phyloP scores from a whole-genome alignment of 2,329 filamentous ascomycete genomes.

The Cadophora malorum region DNA sequence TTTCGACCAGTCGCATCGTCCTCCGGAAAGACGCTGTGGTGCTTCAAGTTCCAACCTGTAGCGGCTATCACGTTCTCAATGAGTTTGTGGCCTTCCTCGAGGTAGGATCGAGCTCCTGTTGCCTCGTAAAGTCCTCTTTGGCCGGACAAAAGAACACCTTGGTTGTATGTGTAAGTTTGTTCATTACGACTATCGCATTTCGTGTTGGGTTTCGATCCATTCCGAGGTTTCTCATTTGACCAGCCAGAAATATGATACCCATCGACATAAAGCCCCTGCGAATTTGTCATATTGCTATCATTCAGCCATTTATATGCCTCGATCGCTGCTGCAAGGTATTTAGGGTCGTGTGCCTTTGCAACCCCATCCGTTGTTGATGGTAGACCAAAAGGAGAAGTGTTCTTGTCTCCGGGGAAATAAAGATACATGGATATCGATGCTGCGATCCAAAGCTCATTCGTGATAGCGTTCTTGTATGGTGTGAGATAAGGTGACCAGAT shows the following conservation, averaged over 20 bases:
- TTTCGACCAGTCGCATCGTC: slow-evolving; percentile 26
- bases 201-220: slow-evolving; percentile 62
- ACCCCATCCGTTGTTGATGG: slow-evolving; percentile 28
- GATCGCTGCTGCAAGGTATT: slow-evolving; percentile 75
- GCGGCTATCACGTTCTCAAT: slow-evolving; percentile 76
- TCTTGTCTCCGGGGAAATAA: slow-evolving; percentile 81
- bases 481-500: slow-evolving; percentile 81
- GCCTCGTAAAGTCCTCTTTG: slow-evolving; percentile 80
- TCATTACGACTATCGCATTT: slow-evolving; percentile 82
- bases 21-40: slow-evolving; percentile 51
- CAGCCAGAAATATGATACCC: slow-evolving; percentile 84
- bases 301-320: slow-evolving; percentile 83
- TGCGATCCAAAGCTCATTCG: slow-evolving; percentile 87
- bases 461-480: slow-evolving; percentile 96
- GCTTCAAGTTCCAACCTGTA: slow-evolving; percentile 73
- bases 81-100: slow-evolving; percentile 81
- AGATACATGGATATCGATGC: slow-evolving; percentile 90
- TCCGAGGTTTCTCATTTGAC: slow-evolving; percentile 48
- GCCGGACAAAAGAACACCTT: slow-evolving; percentile 86
- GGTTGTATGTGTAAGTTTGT: slow-evolving; percentile 91
- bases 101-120: slow-evolving; percentile 73
- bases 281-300: slow-evolving; percentile 80
- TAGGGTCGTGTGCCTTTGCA: slow-evolving; percentile 56
- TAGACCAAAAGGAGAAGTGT: slow-evolving; percentile 69
- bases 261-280: slow-evolving; percentile 77